These are phyloP conservation scores for Citrus glauca DNA, from an alignment of 345 rosid genomes.

Conservation along the genomic window DNA sequence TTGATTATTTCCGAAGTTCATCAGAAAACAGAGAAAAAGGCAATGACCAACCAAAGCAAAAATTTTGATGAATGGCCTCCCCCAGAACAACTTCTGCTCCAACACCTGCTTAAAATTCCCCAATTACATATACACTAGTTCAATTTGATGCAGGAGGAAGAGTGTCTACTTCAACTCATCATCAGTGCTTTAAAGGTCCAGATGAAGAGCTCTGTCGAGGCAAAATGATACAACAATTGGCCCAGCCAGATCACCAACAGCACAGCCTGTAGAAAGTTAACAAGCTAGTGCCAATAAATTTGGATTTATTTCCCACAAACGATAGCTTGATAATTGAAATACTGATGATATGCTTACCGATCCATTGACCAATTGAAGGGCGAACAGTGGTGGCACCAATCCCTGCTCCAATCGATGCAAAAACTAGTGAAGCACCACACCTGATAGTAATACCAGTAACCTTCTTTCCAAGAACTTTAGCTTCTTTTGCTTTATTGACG, in stretches of 20 bases:
- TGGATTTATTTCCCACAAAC: not conserved
- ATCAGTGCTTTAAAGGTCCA: constrained; percentile 29
- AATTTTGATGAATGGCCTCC: not conserved
- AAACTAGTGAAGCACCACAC: constrained; percentile 75
- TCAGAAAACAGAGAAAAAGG: not conserved
- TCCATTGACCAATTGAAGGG: constrained; percentile 90
- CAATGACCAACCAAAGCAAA: not conserved
- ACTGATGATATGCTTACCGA: constrained; percentile 49
- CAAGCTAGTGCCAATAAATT: not conserved
- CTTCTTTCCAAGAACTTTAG: constrained; percentile 71
- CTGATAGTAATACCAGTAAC: constrained; percentile 55
- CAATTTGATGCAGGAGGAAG: constrained; percentile 2
- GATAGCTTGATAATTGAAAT: not conserved
- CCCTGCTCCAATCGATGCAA: constrained; percentile 94
- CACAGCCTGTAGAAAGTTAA: constrained; percentile 55
- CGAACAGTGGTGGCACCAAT: constrained; percentile 67
- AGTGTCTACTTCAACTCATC: not conserved
- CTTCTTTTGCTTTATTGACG: constrained; percentile 39
- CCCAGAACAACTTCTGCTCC: not conserved
- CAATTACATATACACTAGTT: not conserved
- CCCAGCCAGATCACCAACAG: constrained; percentile 81
- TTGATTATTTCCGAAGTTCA: not conserved
- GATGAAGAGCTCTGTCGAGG: constrained; percentile 60
- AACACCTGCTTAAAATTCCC: not conserved
- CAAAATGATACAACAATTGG: constrained; percentile 59